Conservation (phyloP, 441 rosid species). For the Mallotus repandus region DNA sequence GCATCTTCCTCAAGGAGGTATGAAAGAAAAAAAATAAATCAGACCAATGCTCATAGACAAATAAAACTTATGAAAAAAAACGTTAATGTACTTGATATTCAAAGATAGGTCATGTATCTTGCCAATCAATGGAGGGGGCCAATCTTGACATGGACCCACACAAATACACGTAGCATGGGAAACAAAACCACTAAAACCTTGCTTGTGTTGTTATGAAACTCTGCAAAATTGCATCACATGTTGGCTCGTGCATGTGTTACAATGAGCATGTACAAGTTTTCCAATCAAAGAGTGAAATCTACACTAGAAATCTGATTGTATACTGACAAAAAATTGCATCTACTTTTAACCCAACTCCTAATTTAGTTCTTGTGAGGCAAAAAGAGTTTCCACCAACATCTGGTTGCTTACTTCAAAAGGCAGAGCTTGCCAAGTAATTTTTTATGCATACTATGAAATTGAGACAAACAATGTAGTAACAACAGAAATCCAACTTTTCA, state of each 20-base stretch:
- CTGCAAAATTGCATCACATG: neutral
- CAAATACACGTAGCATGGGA: neutral
- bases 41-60: neutral
- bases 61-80: neutral
- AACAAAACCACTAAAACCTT: neutral
- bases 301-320: neutral
- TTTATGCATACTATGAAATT: neutral
- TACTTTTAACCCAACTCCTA: neutral
- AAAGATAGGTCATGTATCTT: neutral
- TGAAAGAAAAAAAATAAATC: neutral
- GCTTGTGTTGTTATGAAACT: neutral
- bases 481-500: neutral
- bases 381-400: neutral
- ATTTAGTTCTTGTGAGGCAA: neutral
- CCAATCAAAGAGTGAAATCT: neutral
- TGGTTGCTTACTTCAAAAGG: neutral
- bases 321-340: neutral
- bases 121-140: neutral
- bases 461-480: neutral
- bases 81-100: neutral
- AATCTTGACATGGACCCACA: neutral
- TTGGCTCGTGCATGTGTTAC: conserved; percentile 1
- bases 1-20: too few species aligned
- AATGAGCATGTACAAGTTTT: neutral
- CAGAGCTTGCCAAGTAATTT: neutral